Evolutionary conservation across 1,284 basidiomycete species (phyloP), one percentile per base, ranked within the genome.

Genomic region (Ustilago loliicola): DNA sequence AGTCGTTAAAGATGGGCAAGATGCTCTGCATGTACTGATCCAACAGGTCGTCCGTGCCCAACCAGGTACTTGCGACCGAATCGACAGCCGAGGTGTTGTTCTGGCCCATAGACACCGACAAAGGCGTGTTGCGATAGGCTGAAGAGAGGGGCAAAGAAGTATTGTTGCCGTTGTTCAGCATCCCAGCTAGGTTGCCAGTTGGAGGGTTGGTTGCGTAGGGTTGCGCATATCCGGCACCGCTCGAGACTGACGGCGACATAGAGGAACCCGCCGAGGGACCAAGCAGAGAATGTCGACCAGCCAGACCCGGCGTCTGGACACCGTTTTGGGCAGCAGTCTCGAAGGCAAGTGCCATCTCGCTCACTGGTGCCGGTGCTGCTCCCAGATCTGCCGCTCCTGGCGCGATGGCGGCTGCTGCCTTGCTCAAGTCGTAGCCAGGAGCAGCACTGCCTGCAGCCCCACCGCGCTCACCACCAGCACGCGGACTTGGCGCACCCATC

Each of bases 11-110:
- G 58, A 77, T 77, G 21, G 74, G 74, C 48, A 77, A 29, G 52
- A 77, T 77, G 47, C 74, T 77, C 42, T 77, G 74, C 74, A 77
- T 77, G 66, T 77, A 77, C 50, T 65, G 62, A 21, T 77, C 74
- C 51, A 77, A 42, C 47, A 77, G 55, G 23, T 77, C 74, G 52
- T 77, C 74, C 5, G 74, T 77, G 38, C 74, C 74, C 32, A 77
- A 56, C 74, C 74, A 77, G 2, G 65, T 72, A 48, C 42, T 77
- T 15, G 74, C 72, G 17, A 69, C 55, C 27, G 74, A 55, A 23
- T 77, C 69, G 25, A 69, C 19, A 2, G 58, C 55, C 0, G 74
- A 56, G 5, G 55, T 34, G 56, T 40, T 57, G 52, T 40, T 66
- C 36, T 36, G n/a, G 7, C 52, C 38, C 32, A 55, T 36, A 9